Conservation (phyloP, 2,329 filamentous ascomycete genomes). For the Colletotrichum liaoningense region DNA sequence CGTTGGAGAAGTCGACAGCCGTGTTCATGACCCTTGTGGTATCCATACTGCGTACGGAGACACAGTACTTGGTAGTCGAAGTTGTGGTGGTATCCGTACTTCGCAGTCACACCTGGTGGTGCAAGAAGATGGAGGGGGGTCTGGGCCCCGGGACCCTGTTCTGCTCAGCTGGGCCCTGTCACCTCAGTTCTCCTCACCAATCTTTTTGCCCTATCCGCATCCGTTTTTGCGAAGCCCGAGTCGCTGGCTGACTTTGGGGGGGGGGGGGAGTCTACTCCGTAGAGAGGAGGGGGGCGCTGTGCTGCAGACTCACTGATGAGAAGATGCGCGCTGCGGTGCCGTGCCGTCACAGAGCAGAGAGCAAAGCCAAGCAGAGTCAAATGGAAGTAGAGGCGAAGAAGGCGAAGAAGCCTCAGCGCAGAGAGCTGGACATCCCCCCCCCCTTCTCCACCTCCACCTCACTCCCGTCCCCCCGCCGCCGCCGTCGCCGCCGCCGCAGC, state of each 20-base stretch:
- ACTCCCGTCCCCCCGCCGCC: not conserved
- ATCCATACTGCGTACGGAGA: too few species aligned
- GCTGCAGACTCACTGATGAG: not conserved
- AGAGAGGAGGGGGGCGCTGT: not conserved
- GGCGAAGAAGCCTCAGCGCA: not conserved
- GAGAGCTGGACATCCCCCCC: not conserved
- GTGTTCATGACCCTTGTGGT: not conserved
- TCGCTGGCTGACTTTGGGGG: not conserved
- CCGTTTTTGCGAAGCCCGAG: slow-evolving; percentile 11
- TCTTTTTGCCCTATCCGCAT: slow-evolving; percentile 23
- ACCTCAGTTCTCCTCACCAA: slow-evolving; percentile 4
- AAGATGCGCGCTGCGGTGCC: slow-evolving; percentile 6
- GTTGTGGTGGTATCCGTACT: not conserved
- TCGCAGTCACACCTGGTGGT: not conserved
- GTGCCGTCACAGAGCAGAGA: slow-evolving; percentile 5
- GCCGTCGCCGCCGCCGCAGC: slow-evolving; percentile 3
- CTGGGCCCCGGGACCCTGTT: not conserved
- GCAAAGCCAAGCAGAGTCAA: too few species aligned
- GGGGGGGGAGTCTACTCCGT: not conserved
- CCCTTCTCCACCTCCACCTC: not conserved
- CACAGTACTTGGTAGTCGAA: not conserved
- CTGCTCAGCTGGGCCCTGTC: not conserved
- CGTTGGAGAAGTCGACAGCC: not conserved
- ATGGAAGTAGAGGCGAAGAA: too few species aligned
- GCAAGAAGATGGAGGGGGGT: slow-evolving; percentile 2